Evolutionary conservation across 306 rosid species (phyloP).

Genomic region (Medicago truncatula): MtrunA17r5.0-ANR NC_053046.1:2918001-2918500

Average conservation of each 20-base stretch:
- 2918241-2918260: constrained; percentile 10
- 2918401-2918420: constrained; percentile 31
- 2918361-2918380: constrained; percentile 30
- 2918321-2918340: constrained; percentile 59
- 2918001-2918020: constrained; percentile 22
- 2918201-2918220: constrained; percentile 15
- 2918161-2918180: constrained; percentile 28
- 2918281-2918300: constrained; percentile 58
- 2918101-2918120: constrained; percentile 22
- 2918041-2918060: constrained; percentile 2
- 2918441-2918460: constrained; percentile 29
- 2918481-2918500: constrained; percentile 35
- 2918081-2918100: constrained; percentile 27
- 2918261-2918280: constrained; percentile 51
- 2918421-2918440: constrained; percentile 22
- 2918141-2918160: constrained; percentile 29
- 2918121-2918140: constrained; percentile 44
- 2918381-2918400: background rate
- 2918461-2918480: constrained; percentile 21
- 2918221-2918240: constrained; percentile 33
- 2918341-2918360: constrained; percentile 29
- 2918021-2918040: background rate
- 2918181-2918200: constrained; percentile 27
- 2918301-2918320: constrained; percentile 61
- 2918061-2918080: constrained; percentile 23